Evolutionary conservation across 257 asterid species (phyloP).

Genomic region (Solanum appendiculatum): DNA sequence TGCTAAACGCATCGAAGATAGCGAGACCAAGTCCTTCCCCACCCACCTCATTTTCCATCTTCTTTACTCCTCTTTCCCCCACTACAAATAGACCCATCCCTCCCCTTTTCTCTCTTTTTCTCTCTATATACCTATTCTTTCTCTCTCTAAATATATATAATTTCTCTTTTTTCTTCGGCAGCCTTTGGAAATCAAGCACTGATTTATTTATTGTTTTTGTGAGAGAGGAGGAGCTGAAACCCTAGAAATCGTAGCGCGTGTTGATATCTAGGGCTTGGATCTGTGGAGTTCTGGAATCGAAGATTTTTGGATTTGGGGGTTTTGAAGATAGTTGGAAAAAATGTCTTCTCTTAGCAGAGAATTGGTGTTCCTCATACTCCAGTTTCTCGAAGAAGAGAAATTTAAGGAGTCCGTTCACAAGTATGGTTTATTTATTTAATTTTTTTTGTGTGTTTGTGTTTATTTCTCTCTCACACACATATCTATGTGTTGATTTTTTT

Average conservation of each 20-base stretch:
- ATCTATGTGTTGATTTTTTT: neutral
- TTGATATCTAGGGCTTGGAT: slow-evolving; percentile 47
- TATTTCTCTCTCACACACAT: neutral
- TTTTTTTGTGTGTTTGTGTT: neutral
- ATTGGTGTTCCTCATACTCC: slow-evolving; percentile 91
- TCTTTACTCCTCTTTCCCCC: neutral
- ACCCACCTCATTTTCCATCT: slow-evolving; percentile 24
- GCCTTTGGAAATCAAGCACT: neutral
- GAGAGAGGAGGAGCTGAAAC: slow-evolving; percentile 24
- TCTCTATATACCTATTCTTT: slow-evolving; percentile 4
- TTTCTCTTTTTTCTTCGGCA: slow-evolving; percentile 1
- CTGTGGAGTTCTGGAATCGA: slow-evolving; percentile 7
- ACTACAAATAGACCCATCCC: neutral
- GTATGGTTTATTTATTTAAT: slow-evolving; percentile 17
- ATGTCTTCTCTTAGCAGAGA: slow-evolving; percentile 96
- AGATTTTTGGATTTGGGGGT: slow-evolving; percentile 17
- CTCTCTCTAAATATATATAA: neutral
- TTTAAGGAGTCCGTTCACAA: slow-evolving; percentile 91
- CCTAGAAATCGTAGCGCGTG: slow-evolving; percentile 39
- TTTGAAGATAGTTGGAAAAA: neutral
- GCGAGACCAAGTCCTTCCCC: slow-evolving; percentile 84
- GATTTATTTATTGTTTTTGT: neutral
- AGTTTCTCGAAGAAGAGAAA: slow-evolving; percentile 95
- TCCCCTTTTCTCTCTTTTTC: neutral
- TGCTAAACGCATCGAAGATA: slow-evolving; percentile 95